Evolutionary conservation across 805 yeast genomes (phyloP).

Genomic region (Millerozyma acaciae): DNA sequence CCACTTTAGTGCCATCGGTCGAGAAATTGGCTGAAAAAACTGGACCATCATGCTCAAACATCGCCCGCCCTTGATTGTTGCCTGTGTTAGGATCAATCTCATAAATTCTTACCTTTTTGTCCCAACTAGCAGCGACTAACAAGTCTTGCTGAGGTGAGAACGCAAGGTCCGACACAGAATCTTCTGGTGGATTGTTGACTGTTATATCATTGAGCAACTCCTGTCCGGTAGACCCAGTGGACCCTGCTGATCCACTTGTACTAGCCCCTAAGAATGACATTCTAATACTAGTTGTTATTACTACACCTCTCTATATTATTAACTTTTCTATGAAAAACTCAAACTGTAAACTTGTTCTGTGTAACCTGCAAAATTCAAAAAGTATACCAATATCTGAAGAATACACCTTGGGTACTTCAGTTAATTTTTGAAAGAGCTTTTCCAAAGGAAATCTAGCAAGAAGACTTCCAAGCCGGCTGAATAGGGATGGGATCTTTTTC

Average conservation of each 20-base stretch:
- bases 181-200: conserved; percentile 83
- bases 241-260: conserved; percentile 16
- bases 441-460: too few species aligned
- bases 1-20: conserved; percentile 79
- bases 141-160: conserved; percentile 86
- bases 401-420: too few species aligned
- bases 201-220: conserved; percentile 68
- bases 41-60: conserved; percentile 87
- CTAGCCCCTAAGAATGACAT: conserved; percentile 38
- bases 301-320: not conserved
- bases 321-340: not conserved
- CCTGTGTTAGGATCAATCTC: conserved; percentile 74
- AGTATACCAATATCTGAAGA: conserved; percentile 42
- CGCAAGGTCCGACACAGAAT: conserved; percentile 75
- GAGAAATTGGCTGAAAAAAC: conserved; percentile 82
- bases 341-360: not conserved
- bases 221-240: conserved; percentile 46
- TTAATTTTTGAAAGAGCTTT: too few species aligned
- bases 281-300: not conserved
- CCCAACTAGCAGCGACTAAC: conserved; percentile 88
- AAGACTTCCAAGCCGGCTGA: too few species aligned
- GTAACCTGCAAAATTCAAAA: conserved; percentile 22
- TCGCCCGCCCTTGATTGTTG: conserved; percentile 79
- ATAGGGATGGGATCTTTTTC: too few species aligned
- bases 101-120: conserved; percentile 87